These are phyloP conservation scores for Coprinopsis cinerea DNA, from an alignment of 768 basidiomycete genomes.

Conservation along the genomic window DNA sequence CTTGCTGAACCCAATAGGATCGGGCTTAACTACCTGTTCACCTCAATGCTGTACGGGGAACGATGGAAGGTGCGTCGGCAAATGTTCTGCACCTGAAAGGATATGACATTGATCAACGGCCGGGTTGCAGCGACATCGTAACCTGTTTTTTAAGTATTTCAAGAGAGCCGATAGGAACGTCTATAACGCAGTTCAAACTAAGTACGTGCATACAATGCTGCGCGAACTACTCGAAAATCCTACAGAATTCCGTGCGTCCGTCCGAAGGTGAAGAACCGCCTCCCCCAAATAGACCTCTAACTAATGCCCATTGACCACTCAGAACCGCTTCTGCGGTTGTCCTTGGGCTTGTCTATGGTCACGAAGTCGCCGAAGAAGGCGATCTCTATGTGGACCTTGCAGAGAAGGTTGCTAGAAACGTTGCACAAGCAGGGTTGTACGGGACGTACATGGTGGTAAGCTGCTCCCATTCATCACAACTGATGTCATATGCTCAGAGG, in stretches of 20 bases:
- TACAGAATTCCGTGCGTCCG: constrained; percentile 28
- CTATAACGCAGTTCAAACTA: constrained; percentile 25
- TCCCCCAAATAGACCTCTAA: not conserved
- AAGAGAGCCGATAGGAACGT: constrained; percentile 15
- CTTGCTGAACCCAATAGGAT: constrained; percentile 26
- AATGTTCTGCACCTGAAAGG: not conserved
- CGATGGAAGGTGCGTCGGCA: constrained; percentile 16
- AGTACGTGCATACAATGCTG: constrained; percentile 32
- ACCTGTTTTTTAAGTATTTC: constrained; percentile 34
- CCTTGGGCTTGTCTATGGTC: constrained; percentile 37
- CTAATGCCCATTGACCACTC: not conserved
- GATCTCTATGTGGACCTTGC: constrained; percentile 37
- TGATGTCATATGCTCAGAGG: not conserved
- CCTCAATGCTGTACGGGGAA: constrained; percentile 21
- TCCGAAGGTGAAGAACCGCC: constrained; percentile 25
- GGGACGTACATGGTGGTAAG: constrained; percentile 39
- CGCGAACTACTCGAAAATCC: constrained; percentile 33
- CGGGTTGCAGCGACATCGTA: constrained; percentile 33
- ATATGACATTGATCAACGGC: not conserved
- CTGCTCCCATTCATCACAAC: constrained; percentile 7
- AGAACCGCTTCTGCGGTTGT: constrained; percentile 33
- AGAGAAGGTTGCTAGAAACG: constrained; percentile 31
- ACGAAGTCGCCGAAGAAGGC: constrained; percentile 27
- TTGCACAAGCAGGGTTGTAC: constrained; percentile 35
- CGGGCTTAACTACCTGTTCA: constrained; percentile 43